These are phyloP conservation scores for Skeletonema costatum DNA, from an alignment of 108 stramenopile species.

Conservation along the genomic window DNA sequence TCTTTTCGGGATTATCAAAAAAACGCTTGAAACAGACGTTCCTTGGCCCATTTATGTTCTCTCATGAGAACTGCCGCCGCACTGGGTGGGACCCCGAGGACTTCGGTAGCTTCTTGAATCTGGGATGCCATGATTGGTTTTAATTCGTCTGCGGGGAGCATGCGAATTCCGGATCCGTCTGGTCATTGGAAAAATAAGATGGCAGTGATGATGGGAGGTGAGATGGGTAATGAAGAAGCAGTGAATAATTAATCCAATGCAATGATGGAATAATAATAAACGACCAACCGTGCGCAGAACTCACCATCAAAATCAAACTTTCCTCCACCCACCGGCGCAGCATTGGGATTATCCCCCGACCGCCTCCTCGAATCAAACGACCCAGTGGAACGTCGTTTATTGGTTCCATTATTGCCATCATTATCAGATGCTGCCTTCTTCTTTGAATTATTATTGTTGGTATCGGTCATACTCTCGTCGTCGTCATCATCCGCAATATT, in stretches of 20 bases:
- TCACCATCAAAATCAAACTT: constrained; percentile 28
- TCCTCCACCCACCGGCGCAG: constrained; percentile 34
- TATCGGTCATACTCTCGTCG: constrained; percentile 3
- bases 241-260: not conserved
- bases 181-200: not conserved
- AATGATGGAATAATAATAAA: not conserved
- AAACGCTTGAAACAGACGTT: constrained; percentile 87
- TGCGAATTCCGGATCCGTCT: constrained; percentile 64
- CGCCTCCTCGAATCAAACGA: constrained; percentile 8
- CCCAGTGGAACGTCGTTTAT: constrained; percentile 26
- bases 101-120: constrained; percentile 73
- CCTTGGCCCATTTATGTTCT: constrained; percentile 91
- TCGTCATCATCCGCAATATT: constrained; percentile 2
- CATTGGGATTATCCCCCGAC: constrained; percentile 46
- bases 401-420: not conserved
- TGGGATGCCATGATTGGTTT: constrained; percentile 73
- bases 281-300: not conserved
- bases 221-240: not conserved
- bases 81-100: constrained; percentile 78
- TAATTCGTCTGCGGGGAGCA: constrained; percentile 70
- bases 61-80: constrained; percentile 90
- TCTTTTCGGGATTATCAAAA: constrained; percentile 69
- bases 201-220: not conserved
- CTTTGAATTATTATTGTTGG: constrained; percentile 1
- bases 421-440: not conserved